These are phyloP conservation scores for Arachnomyces sp. DNA, from an alignment of 2,329 filamentous ascomycete genomes.

Conservation along the genomic window DNA sequence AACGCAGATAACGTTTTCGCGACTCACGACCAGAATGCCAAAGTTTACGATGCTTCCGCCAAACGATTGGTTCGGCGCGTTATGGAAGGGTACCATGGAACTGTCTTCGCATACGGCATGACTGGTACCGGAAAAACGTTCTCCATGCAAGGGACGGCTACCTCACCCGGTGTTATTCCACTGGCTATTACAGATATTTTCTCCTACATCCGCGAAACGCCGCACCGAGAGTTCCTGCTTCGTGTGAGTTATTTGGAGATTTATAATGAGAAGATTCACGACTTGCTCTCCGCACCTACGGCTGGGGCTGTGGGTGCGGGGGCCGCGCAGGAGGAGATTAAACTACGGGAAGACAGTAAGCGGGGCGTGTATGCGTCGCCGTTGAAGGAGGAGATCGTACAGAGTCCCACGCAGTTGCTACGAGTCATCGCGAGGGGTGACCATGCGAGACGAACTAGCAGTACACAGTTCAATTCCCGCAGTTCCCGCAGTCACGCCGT, in stretches of 20 bases:
- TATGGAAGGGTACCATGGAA: conserved; percentile 98
- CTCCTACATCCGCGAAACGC: conserved; percentile 95
- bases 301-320: conserved; percentile 47
- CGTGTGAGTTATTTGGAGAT: conserved; percentile 98
- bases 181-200: conserved; percentile 98
- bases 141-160: conserved; percentile 97
- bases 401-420: conserved; percentile 89
- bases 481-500: conserved; percentile 98
- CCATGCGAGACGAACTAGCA: conserved; percentile 78
- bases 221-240: conserved; percentile 84
- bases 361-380: conserved; percentile 93
- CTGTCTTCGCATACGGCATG: conserved; percentile 98
- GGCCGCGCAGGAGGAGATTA: conserved; percentile 76
- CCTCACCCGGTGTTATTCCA: conserved; percentile 91
- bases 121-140: conserved; percentile 98
- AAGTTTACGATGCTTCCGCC: conserved; percentile 87
- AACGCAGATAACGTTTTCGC: conserved; percentile 89
- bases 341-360: conserved; percentile 91
- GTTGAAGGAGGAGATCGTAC: conserved; percentile 95
- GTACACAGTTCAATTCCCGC: conserved; percentile 92
- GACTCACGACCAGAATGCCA: conserved; percentile 84
- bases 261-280: conserved; percentile 96
- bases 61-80: conserved; percentile 91
- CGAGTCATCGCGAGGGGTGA: conserved; percentile 93
- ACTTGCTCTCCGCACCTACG: conserved; percentile 70